Conservation (phyloP, 805 yeast genomes). For the Huiozyma sinensis region DNA sequence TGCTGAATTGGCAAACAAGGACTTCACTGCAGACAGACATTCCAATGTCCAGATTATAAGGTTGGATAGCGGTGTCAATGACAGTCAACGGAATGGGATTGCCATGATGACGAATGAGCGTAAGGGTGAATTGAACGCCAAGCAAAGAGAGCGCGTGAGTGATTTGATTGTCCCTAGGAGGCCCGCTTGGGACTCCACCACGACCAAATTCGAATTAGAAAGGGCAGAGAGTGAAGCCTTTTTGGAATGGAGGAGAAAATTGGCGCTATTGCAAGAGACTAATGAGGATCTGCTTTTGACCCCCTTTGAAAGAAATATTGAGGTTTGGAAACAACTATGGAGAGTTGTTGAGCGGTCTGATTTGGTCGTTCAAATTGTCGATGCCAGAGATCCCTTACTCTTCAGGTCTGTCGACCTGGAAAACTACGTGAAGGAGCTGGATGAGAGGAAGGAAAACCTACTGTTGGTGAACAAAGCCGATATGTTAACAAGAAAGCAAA, state of each 20-base stretch:
- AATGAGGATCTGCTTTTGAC: slow-evolving; percentile 74
- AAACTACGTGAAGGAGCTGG: slow-evolving; percentile 65
- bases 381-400: slow-evolving; percentile 86
- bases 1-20: slow-evolving; percentile 92
- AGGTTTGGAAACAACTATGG: slow-evolving; percentile 98
- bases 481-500: slow-evolving; percentile 63
- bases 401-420: slow-evolving; percentile 87
- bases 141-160: slow-evolving; percentile 57
- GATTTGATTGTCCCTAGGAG: slow-evolving; percentile 84
- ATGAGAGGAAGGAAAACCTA: slow-evolving; percentile 66
- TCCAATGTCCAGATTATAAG: slow-evolving; percentile 76
- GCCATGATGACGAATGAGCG: slow-evolving; percentile 58
- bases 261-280: slow-evolving; percentile 75
- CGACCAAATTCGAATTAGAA: slow-evolving; percentile 68
- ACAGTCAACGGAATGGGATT: slow-evolving; percentile 38
- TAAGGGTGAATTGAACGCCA: slow-evolving; percentile 45
- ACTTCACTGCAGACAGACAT: slow-evolving; percentile 84
- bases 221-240: slow-evolving; percentile 84
- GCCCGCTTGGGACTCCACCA: slow-evolving; percentile 71
- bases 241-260: slow-evolving; percentile 84
- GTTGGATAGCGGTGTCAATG: slow-evolving; percentile 39
- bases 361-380: slow-evolving; percentile 91
- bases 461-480: slow-evolving; percentile 91
- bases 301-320: slow-evolving; percentile 93
- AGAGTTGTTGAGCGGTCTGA: slow-evolving; percentile 94